phyloP scores from a whole-genome alignment of 768 basidiomycete genomes.

The Psilocybe cubensis region DNA sequence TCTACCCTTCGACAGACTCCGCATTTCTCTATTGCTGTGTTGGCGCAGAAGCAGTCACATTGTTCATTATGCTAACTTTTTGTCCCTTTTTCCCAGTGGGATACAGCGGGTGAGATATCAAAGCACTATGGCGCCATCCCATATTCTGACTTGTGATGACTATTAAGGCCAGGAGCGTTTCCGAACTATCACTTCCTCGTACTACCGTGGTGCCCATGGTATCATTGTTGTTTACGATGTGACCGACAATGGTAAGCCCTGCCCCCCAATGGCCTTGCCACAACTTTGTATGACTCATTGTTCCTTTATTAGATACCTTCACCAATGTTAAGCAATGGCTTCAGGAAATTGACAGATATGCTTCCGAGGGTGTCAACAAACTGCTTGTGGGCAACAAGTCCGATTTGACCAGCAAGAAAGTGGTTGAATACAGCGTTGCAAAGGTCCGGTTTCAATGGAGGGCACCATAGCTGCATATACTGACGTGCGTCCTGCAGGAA shows the following conservation, averaged over 20 bases:
- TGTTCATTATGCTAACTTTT: slow-evolving; percentile 27
- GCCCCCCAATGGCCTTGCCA: not conserved
- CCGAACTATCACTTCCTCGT: slow-evolving; percentile 99
- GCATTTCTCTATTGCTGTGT: not conserved
- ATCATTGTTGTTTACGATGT: slow-evolving; percentile 99
- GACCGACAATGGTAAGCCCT: slow-evolving; percentile 79
- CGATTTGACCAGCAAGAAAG: slow-evolving; percentile 96
- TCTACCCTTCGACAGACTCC: not conserved
- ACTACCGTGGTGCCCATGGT: slow-evolving; percentile 98
- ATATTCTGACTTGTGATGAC: slow-evolving; percentile 5
- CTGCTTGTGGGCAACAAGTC: slow-evolving; percentile 98
- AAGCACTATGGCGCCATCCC: not conserved
- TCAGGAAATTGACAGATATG: slow-evolving; percentile 93
- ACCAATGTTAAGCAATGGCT: slow-evolving; percentile 96
- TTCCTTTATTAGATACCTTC: slow-evolving; percentile 71
- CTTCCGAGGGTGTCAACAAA: slow-evolving; percentile 98
- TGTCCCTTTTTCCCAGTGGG: slow-evolving; percentile 69
- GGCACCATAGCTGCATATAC: not conserved
- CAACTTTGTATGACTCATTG: not conserved
- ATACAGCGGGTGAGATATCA: slow-evolving; percentile 79
- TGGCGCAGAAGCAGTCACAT: not conserved
- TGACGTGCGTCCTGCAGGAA: slow-evolving; percentile 53
- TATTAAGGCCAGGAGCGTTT: slow-evolving; percentile 90
- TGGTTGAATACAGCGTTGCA: slow-evolving; percentile 86
- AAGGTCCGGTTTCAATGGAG: slow-evolving; percentile 53